Evolutionary conservation across 1,284 basidiomycete genomes (phyloP), one percentile per base, ranked within the genome.

Genomic region (Somion occarium): DNA sequence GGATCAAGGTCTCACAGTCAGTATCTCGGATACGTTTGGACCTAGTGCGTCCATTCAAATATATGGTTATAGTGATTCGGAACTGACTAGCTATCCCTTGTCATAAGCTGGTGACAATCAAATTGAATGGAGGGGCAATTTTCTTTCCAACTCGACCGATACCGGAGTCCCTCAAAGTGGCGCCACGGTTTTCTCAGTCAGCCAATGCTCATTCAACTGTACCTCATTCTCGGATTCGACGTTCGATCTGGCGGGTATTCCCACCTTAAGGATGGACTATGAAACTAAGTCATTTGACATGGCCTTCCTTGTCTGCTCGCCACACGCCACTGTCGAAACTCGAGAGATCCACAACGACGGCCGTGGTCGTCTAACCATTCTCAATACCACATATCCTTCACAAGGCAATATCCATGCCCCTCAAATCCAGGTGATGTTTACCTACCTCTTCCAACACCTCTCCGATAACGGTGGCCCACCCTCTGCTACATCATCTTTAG

Each of bases 321-420:
- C 49, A 2, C 18, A 50, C 27, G 42, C 30, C 3, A 34, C 18
- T 2, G 20, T 50, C n/a, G 13, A 44, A 18, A 50, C 49, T 5
- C 23, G 49, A n/a, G 49, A 50, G 24, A 22, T 50, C 19, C 23
- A 42, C 3, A 44, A 44, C 49, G 27, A 50, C 30, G 49, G 49
- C 7, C 22, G 38, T 15, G 49, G 49, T 20, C 11, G 5, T 7
- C 25, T 50, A 13, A 50, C 41, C 18, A 26, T 50, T 12, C 3
- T 37, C 11, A 42, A 45, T 24, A 22, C 24, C 12, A 2, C 24
- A n/a, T 44, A 27, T 25, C n/a, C 22, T 13, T 5, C 27, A 2
- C 5, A 15, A 3, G 49, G 49, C 11, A 50, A 50, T 26, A 24
- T 50, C n/a, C 41, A 44, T 18, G 38, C 41, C 5, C 15, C 37